Evolutionary conservation across 257 asterid genomes (phyloP), one percentile per base, ranked within the genome.

Genomic region (Gynochthodes officinalis): DNA sequence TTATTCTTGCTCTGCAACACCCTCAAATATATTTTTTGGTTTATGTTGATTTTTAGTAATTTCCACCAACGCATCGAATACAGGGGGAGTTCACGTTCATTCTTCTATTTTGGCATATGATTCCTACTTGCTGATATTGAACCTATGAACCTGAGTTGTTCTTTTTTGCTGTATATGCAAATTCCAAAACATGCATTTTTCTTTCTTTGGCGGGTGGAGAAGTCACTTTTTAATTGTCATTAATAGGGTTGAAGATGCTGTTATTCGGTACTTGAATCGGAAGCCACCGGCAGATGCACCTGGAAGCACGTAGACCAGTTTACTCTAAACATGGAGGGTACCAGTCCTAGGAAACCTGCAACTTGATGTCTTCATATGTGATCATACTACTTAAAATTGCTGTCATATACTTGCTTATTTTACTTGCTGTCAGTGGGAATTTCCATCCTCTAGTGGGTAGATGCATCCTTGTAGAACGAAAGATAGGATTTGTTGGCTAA

Each of bases 171-270:
- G 16, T 21, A 40, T 19, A 14, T 35, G n/a, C 42, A 2, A 37
- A 2, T 37, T 37, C 42, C 6, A 7, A 55, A 25, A 30, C 66
- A 23, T 28, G 69, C 53, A 39, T 5, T 60, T 23, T 25, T 73
- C 16, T 40, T 60, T 7, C 28, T 49, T 53, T 46, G 39, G 33
- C 21, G 55, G 37, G 66, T 35, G 27, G 25, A n/a, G 49, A 62
- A 73, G 60, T 40, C 60, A 15, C 74, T 53, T 21, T 53, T 27
- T 52, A 30, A 61, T 68, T 73, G 62, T 79, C 73, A 53, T 67
- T 69, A 71, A 73, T 90, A 93, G 98, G 98, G 97, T 91, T 67
- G 98, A 93, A 75, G 98, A 93, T 84, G 98, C 97, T 73, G 97
- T 91, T 68, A 89, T 93, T 70, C 96, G 98, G 61, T 93, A 91